Base-by-base conservation (phyloP, 2,329 filamentous ascomycete genomes). In the Sarocladiaceae sp. region DNA sequence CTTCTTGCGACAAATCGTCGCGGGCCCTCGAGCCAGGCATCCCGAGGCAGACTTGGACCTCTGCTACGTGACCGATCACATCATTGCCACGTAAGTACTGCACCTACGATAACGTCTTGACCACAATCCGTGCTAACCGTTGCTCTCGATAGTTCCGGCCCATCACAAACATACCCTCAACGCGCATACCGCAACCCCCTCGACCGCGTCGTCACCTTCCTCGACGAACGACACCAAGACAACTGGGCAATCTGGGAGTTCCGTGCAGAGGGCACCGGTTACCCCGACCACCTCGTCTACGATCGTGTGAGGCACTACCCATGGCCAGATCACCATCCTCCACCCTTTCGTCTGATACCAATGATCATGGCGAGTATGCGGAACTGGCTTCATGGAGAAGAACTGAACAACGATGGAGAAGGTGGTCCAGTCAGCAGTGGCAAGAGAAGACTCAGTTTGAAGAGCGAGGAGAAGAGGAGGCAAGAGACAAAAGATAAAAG, bases 171-270 rank as follows among this genome's bases (percentile, higher is more conserved):
- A 17, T 97, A 95, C 64, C 93, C 94, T 0, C 87, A 96, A 66
- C 84, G 88, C 57, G 91, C 90, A 55, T 99, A 97, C 71, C 89
- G 94, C 64, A 99, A 96, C 65, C 93, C 93, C 0, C 84, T 96
- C 48, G 87, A 95, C 64, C 82, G 86, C 35, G 82, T 99, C 20
- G 90, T 97, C 54, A 80, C 82, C 57, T 99, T 93, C 66, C 85
- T 99, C 56, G 90, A 97, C 70, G 74, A 79, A 40, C 90, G 91
- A 62, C 94, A 99, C 70, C 86, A 80, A 25, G 72, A 83, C 23
- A 75, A 94, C 57, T 99, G 94, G 94, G 84, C 87, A 3, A 96
- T 99, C 62, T 99, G 93, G 90, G 94, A 99, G 71, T 99, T 99
- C 62, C 86, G 94, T 42, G 94, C 91, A 31, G 94, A 99, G 67